Conservation (phyloP, 495 filamentous ascomycete species). For the Trichoderma erinaceum region DNA sequence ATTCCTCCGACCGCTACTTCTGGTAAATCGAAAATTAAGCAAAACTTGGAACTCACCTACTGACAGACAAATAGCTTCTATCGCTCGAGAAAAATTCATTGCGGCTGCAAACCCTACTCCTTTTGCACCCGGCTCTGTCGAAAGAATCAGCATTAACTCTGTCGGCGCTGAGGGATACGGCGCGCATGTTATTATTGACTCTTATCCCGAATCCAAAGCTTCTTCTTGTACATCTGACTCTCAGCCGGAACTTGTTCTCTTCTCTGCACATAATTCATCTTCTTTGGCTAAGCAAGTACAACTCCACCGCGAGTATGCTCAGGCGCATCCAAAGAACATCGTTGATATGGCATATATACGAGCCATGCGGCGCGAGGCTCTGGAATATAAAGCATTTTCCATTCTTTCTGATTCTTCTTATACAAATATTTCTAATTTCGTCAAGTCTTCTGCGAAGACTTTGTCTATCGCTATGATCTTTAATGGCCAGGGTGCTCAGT, state of each 20-base stretch:
- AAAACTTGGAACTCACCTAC: conserved; percentile 18
- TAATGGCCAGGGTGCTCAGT: conserved; percentile 24
- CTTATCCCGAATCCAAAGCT: neutral
- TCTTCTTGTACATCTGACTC: neutral
- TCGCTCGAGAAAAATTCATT: conserved; percentile 14
- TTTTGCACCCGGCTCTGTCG: conserved; percentile 21
- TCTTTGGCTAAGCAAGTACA: conserved; percentile 13
- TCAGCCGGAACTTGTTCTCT: conserved; percentile 8
- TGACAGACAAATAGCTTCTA: neutral
- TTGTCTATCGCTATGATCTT: conserved; percentile 18
- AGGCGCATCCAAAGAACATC: neutral
- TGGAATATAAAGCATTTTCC: conserved; percentile 13
- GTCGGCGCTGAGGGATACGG: conserved; percentile 28
- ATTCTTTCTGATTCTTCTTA: conserved; percentile 16
- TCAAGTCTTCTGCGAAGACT: conserved; percentile 6
- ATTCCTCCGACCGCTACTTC: conserved; percentile 25
- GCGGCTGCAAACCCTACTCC: conserved; percentile 22
- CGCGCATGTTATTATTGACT: neutral
- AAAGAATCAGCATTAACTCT: conserved; percentile 36
- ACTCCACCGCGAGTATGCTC: neutral
- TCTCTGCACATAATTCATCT: conserved; percentile 10
- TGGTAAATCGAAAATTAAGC: neutral
- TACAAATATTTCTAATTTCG: neutral
- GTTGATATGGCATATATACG: conserved; percentile 14
- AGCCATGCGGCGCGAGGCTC: conserved; percentile 12